A percentile compares a stretch with the other conserved stretches of the same genome.
Conservation (phyloP, 2,329 filamentous ascomycete species). For the Fusarium sp. region DNA sequence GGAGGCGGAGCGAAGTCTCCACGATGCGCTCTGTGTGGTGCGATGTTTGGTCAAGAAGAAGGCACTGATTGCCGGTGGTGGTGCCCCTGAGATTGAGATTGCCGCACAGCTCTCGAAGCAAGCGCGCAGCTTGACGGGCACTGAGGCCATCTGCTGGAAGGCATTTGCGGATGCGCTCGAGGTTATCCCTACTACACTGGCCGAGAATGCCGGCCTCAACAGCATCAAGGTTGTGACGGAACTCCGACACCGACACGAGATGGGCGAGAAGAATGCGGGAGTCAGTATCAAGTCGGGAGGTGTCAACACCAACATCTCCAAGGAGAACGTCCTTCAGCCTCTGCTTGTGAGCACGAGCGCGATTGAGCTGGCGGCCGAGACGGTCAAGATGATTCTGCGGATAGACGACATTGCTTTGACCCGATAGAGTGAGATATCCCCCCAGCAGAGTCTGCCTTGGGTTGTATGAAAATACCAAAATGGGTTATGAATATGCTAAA, state of each 20-base stretch:
- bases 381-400: conserved; percentile 89
- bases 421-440: conserved; percentile 57
- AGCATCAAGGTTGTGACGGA: conserved; percentile 99
- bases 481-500: conserved; percentile 41
- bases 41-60: conserved; percentile 99
- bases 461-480: conserved; percentile 52
- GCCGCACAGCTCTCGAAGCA: conserved; percentile 85
- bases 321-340: conserved; percentile 96
- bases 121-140: conserved; percentile 84
- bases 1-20: conserved; percentile 94
- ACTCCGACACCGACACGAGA: conserved; percentile 89
- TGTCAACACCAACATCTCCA: conserved; percentile 95
- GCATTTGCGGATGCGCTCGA: conserved; percentile 98
- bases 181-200: conserved; percentile 94
- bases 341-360: conserved; percentile 96
- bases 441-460: conserved; percentile 42
- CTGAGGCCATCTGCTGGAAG: conserved; percentile 98
- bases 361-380: conserved; percentile 96
- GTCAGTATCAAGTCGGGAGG: conserved; percentile 98
- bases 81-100: conserved; percentile 96
- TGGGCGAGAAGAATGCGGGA: conserved; percentile 94
- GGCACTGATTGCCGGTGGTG: conserved; percentile 96
- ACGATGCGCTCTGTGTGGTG: conserved; percentile 97
- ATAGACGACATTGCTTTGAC: conserved; percentile 73
- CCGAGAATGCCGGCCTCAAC: conserved; percentile 97